Base-by-base conservation (phyloP, 352 stramenopile species). In the Phytophthora pinifolia region DNA sequence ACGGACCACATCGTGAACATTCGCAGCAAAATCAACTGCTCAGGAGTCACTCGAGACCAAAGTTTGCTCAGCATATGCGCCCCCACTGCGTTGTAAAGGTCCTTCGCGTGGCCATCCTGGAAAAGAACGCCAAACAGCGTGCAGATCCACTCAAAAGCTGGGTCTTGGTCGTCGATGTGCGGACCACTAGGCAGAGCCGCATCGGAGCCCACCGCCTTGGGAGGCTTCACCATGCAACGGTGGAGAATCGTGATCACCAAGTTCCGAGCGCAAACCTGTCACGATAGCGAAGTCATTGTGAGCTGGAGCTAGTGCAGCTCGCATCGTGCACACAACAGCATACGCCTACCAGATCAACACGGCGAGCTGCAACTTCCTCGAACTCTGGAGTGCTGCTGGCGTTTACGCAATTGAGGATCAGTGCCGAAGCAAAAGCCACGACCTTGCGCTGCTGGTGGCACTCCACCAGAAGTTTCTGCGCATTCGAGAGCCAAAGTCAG, bases 111-210 rank as follows among this genome's bases (percentile, higher is more conserved):
- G 6, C 69, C 62, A 6, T 67, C 56, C 14, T 70, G 61, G 35
- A 92, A 90, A 3, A 90, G 65, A 7, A 76, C 54, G 13, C 69
- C 64, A 51, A 93, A 93, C 6, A 92, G 36, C 35, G 82, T 47
- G 30, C 67, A 83, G 22, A 93, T 82, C 83, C 83, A 93, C 51
- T 93, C 83, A 18, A 92, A 90, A 17, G 81, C 81, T 17, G 81
- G 73, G 30, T 93, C 81, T 13, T 79, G 31, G 3, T 77, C 53
- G 49, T 85, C 67, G 32, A 77, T 52, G 4, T 65, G 54, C 13
- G 17, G 13, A 2, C 14, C 50, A 46, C 18, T 47, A 2, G 35
- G 30, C 29, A 58, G 12, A 18, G 37, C 43, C 18, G 32, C 30
- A 48, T 54, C 32, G 25, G 46, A 45, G 17, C 48, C n/a, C 9